Conservation (phyloP, 371 early-diverging fungal genomes). For the Apophysomyces trapeziformis region DNA sequence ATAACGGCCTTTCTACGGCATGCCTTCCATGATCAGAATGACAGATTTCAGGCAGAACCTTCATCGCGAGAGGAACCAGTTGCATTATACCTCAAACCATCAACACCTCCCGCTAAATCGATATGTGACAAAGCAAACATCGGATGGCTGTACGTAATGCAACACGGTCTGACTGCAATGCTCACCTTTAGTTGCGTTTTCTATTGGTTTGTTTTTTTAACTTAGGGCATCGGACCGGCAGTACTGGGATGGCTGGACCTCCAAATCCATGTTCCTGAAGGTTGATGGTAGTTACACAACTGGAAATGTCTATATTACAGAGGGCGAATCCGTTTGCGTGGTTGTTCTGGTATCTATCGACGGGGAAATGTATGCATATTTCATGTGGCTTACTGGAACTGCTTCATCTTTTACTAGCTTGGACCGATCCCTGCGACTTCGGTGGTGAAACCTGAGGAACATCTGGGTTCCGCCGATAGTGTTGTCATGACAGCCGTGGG, state of each 20-base stretch:
- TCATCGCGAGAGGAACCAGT: background rate
- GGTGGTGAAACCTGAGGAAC: constrained; percentile 33
- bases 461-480: constrained; percentile 42
- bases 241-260: constrained; percentile 46
- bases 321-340: constrained; percentile 39
- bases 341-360: constrained; percentile 37
- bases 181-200: background rate
- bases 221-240: constrained; percentile 38
- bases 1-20: constrained; percentile 2
- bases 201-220: constrained; percentile 1
- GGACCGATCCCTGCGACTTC: constrained; percentile 43
- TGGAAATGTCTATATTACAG: constrained; percentile 30
- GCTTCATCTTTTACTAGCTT: constrained; percentile 24
- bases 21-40: background rate
- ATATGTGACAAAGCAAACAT: constrained; percentile 35
- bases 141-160: constrained; percentile 33
- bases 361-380: background rate
- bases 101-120: constrained; percentile 8
- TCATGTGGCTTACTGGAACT: background rate
- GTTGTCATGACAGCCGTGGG: constrained; percentile 40
- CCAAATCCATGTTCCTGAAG: constrained; percentile 44
- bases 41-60: background rate
- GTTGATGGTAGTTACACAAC: constrained; percentile 40
- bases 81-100: background rate
- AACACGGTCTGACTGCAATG: background rate